A percentile compares a stretch with the other conserved stretches of the same genome.
Conservation (phyloP, 352 stramenopile species). For the Pythium dissimile region DNA sequence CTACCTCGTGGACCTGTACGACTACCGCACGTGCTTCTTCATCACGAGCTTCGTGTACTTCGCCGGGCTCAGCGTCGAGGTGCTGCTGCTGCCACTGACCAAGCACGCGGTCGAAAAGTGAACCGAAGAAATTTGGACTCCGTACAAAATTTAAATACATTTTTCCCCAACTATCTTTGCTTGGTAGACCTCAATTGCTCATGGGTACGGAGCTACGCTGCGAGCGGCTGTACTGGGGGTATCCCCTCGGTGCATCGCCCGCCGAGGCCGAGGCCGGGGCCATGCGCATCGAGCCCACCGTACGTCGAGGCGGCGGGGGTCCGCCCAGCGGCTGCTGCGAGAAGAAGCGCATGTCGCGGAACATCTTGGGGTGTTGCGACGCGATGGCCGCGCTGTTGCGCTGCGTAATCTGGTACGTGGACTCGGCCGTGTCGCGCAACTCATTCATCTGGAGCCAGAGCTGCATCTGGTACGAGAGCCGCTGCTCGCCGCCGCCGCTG, state of each 20-base stretch:
- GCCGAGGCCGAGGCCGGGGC: not conserved
- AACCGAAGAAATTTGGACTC: too few relatives aligned
- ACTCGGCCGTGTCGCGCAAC: constrained; percentile 54
- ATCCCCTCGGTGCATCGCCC: too few relatives aligned
- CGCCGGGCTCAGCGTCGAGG: constrained; percentile 49
- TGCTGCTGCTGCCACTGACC: constrained; percentile 66
- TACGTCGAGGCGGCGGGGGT: too few relatives aligned
- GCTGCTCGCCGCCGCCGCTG: constrained; percentile 15
- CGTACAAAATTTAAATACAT: too few relatives aligned
- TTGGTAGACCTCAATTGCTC: not conserved
- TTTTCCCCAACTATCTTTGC: too few relatives aligned
- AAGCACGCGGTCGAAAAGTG: constrained; percentile 51
- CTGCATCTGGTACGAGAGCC: constrained; percentile 55
- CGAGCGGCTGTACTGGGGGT: too few relatives aligned
- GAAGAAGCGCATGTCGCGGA: constrained; percentile 12
- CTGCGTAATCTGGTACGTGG: constrained; percentile 58
- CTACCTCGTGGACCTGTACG: constrained; percentile 74
- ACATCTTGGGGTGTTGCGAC: constrained; percentile 22
- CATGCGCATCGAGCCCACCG: too few relatives aligned
- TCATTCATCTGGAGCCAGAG: constrained; percentile 75
- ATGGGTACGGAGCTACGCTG: not conserved
- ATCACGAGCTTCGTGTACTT: constrained; percentile 78
- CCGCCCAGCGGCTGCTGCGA: constrained; percentile 12
- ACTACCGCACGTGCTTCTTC: constrained; percentile 77
- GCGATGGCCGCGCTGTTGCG: constrained; percentile 53